Evolutionary conservation across 2,329 filamentous ascomycete genomes (phyloP).

Genomic region (Macrophomina pseudophaseolina): DNA sequence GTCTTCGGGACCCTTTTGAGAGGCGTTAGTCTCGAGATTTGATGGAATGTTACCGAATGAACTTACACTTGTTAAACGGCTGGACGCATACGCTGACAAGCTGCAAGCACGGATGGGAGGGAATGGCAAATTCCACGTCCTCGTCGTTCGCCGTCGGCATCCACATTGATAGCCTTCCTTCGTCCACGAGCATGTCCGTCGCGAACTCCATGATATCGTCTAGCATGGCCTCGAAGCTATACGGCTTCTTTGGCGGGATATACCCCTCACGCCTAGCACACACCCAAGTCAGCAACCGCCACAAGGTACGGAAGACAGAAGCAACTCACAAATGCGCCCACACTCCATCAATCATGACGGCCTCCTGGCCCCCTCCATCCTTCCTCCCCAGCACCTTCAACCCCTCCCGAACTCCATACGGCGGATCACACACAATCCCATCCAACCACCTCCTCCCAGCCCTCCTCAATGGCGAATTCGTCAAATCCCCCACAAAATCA

Average conservation of each 20-base stretch:
- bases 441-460: constrained; percentile 66
- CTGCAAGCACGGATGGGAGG: constrained; percentile 75
- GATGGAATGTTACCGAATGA: constrained; percentile 47
- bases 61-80: constrained; percentile 75
- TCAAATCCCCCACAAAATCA: constrained; percentile 83
- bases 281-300: not conserved
- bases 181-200: constrained; percentile 73
- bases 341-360: constrained; percentile 71
- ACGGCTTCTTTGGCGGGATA: constrained; percentile 86
- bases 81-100: constrained; percentile 81
- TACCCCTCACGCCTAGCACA: constrained; percentile 64
- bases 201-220: constrained; percentile 89
- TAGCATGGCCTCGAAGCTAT: constrained; percentile 88
- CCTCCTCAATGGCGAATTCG: constrained; percentile 75
- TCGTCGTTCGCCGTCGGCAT: constrained; percentile 78
- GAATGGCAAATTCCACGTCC: constrained; percentile 74
- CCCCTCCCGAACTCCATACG: constrained; percentile 93
- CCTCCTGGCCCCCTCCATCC: constrained; percentile 59
- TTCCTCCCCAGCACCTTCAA: constrained; percentile 82
- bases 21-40: constrained; percentile 39
- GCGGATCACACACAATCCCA: constrained; percentile 92
- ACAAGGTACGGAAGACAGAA: not conserved
- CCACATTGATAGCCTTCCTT: constrained; percentile 89
- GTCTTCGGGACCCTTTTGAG: constrained; percentile 73
- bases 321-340: constrained; percentile 68